Percentiles rank a stretch among this genome's conserved stretches.
These are phyloP conservation scores for Oleoguttula mirabilis DNA, from an alignment of 495 filamentous ascomycete species.

Conservation along the genomic window DNA sequence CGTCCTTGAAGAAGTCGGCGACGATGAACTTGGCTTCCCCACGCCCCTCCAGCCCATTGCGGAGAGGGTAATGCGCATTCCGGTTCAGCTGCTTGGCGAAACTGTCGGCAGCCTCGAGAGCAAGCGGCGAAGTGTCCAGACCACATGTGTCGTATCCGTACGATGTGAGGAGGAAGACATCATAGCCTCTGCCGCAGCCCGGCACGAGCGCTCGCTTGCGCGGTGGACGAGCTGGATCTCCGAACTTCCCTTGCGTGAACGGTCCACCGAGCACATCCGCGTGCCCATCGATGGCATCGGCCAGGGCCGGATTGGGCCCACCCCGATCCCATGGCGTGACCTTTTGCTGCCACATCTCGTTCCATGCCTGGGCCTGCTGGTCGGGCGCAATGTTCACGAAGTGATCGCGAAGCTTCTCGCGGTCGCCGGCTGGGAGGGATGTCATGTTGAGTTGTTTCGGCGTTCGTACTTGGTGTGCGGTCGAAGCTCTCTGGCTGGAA, in stretches of 20 bases:
- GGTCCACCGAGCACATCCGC: slow-evolving; percentile 36
- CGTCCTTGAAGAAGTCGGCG: slow-evolving; percentile 64
- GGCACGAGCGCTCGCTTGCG: slow-evolving; percentile 34
- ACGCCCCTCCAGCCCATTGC: too few relatives aligned
- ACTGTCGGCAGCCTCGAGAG: too few relatives aligned
- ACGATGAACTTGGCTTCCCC: slow-evolving; percentile 48
- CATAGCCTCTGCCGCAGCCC: slow-evolving; percentile 55
- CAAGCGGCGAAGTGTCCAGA: slow-evolving; percentile 50
- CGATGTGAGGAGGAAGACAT: slow-evolving; percentile 23
- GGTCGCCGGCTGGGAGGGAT: too few relatives aligned
- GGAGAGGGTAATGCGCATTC: too few relatives aligned
- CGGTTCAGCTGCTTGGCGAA: too few relatives aligned
- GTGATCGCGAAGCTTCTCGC: background rate
- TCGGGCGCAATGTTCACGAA: background rate
- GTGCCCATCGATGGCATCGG: slow-evolving; percentile 44
- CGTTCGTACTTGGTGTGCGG: too few relatives aligned
- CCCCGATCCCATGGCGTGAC: slow-evolving; percentile 4
- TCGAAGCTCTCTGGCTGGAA: too few relatives aligned
- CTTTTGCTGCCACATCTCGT: slow-evolving; percentile 46
- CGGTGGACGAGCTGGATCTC: background rate
- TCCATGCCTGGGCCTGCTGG: slow-evolving; percentile 35
- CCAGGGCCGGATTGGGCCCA: slow-evolving; percentile 52
- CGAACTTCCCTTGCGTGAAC: slow-evolving; percentile 33
- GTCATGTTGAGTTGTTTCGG: too few relatives aligned
- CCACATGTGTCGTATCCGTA: slow-evolving; percentile 48